phyloP scores from a whole-genome alignment of 225 moss, liverwort and hornwort genomes.

The Polytrichum formosum region DNA sequence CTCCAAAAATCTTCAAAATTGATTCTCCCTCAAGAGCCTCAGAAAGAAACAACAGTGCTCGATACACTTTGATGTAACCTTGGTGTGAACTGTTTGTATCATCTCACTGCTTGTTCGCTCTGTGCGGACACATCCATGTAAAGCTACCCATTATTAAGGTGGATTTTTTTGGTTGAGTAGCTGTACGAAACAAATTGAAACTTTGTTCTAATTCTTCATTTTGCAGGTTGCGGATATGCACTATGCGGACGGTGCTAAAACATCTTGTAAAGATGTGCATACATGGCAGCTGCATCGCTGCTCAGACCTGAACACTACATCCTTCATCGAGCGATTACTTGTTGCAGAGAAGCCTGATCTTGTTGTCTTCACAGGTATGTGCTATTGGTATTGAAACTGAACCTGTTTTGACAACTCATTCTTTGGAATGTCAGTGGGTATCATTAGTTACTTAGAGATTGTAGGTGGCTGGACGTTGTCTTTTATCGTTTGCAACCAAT shows the following conservation, averaged over 20 bases:
- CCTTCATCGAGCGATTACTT: slow-evolving; percentile 70
- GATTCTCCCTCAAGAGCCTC: background rate
- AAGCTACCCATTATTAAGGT: background rate
- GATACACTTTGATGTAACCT: background rate
- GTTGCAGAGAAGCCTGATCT: slow-evolving; percentile 74
- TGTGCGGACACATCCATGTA: background rate
- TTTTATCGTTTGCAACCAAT: too few relatives aligned
- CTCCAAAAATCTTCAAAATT: too few relatives aligned
- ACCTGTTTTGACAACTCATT: background rate
- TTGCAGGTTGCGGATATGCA: slow-evolving; percentile 96
- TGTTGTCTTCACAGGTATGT: slow-evolving; percentile 85
- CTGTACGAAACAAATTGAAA: background rate
- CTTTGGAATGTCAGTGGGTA: too few relatives aligned
- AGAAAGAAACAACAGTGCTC: background rate
- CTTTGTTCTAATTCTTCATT: too few relatives aligned
- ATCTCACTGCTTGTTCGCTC: background rate
- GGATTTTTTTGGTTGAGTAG: background rate
- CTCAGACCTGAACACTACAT: slow-evolving; percentile 89
- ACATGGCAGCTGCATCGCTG: slow-evolving; percentile 47
- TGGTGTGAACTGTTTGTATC: background rate
- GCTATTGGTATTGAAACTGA: background rate
- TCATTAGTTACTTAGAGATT: too few relatives aligned
- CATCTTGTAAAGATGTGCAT: slow-evolving; percentile 62
- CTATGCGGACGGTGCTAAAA: slow-evolving; percentile 76
- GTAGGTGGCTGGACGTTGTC: too few relatives aligned